Evolutionary conservation across 2,329 filamentous ascomycete genomes (phyloP).

Genomic region (Colletotrichum sp.): DNA sequence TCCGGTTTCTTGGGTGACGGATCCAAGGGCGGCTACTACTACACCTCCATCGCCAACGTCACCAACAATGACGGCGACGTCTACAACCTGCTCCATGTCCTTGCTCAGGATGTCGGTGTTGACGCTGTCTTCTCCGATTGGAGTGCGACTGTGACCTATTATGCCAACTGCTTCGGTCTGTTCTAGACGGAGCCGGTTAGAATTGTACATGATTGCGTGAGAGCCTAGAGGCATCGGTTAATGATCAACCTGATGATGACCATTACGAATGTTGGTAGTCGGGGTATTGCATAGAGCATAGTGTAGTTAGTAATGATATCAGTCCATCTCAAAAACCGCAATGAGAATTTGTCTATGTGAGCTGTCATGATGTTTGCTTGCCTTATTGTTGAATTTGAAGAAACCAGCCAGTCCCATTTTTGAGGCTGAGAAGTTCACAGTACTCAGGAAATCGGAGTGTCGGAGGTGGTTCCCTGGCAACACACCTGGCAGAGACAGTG

Average conservation of each 20-base stretch:
- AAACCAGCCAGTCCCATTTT: too few relatives aligned
- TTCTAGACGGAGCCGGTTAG: slow-evolving; percentile 15
- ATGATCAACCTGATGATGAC: background rate
- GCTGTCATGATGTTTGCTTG: background rate
- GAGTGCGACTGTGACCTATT: slow-evolving; percentile 72
- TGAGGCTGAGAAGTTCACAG: too few relatives aligned
- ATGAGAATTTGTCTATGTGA: background rate
- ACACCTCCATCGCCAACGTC: slow-evolving; percentile 56
- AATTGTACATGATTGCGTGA: background rate
- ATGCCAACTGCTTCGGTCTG: slow-evolving; percentile 70
- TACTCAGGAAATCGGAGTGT: background rate
- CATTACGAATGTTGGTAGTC: background rate
- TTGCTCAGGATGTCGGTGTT: slow-evolving; percentile 66
- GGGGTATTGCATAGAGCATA: background rate
- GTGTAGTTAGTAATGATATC: background rate
- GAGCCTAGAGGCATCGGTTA: background rate
- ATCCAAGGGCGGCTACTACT: slow-evolving; percentile 58
- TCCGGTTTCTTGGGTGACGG: slow-evolving; percentile 63
- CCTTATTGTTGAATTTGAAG: accelerated
- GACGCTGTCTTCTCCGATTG: slow-evolving; percentile 72
- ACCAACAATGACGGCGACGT: slow-evolving; percentile 70
- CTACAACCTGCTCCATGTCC: slow-evolving; percentile 68
- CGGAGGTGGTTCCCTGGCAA: too few relatives aligned
- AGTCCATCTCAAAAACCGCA: background rate
- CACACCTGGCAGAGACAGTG: too few relatives aligned